A percentile compares a stretch with the other conserved stretches of the same genome.
Evolutionary conservation across 1,284 basidiomycete species (phyloP).

Genomic region (Ustilago tritici): DNA sequence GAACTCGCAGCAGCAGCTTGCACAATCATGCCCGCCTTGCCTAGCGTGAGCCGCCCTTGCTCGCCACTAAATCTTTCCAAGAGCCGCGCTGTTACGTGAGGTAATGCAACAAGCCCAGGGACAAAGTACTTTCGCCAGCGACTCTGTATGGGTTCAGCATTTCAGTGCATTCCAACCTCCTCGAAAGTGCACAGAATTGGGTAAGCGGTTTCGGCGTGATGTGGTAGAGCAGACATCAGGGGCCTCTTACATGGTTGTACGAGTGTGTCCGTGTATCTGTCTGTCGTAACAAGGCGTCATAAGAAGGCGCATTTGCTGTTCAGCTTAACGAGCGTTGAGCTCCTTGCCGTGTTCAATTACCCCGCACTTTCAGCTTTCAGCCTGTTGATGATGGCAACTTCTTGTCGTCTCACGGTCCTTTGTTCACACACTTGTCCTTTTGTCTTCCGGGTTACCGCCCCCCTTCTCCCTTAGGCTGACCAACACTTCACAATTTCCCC

Average conservation of each 20-base stretch:
- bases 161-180: no score
- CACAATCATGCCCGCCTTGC: not conserved
- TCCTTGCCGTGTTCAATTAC: not conserved
- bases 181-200: no score
- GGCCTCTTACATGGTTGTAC: not conserved
- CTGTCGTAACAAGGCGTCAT: not conserved
- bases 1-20: not conserved
- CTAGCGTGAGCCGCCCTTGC: not conserved
- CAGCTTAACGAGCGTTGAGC: not conserved
- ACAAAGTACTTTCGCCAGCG: no score
- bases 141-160: no score
- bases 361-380: constrained; percentile 5
- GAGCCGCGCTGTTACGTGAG: not conserved
- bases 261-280: not conserved
- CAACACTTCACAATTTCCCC: not conserved
- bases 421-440: not conserved
- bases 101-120: not conserved
- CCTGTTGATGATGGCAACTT: not conserved
- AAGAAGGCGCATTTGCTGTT: not conserved
- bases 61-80: not conserved
- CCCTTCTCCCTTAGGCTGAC: not conserved
- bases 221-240: not conserved
- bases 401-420: constrained; percentile 3
- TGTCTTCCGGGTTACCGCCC: not conserved
- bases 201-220: not conserved